A percentile compares a stretch with the other conserved stretches of the same genome.
phyloP scores from a whole-genome alignment of 2,329 filamentous ascomycete species.

The Zymoseptoria ardabiliae region DNA sequence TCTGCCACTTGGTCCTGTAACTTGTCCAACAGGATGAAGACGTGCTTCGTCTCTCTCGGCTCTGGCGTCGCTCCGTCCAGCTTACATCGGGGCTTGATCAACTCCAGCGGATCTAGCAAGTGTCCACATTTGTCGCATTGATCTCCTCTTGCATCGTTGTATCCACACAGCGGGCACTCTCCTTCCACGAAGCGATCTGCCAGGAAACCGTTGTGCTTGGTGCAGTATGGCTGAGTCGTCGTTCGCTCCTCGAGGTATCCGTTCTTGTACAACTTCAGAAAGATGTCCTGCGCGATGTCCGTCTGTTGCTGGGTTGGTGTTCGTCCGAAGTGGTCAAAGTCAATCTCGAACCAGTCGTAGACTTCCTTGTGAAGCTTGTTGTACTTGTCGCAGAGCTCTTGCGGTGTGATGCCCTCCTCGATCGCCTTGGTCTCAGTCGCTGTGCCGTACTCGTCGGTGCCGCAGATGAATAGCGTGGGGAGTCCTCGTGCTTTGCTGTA shows the following conservation, averaged over 20 bases:
- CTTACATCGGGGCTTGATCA: conserved; percentile 86
- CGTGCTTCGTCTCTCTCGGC: conserved; percentile 75
- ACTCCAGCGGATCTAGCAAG: conserved; percentile 44
- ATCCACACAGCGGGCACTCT: conserved; percentile 62
- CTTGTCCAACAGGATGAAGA: conserved; percentile 80
- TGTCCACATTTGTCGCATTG: conserved; percentile 48
- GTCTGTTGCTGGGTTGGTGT: conserved; percentile 87
- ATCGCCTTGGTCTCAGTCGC: conserved; percentile 94
- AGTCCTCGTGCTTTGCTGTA: conserved; percentile 74
- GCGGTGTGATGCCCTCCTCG: conserved; percentile 74
- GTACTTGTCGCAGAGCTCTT: conserved; percentile 86
- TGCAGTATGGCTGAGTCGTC: conserved; percentile 86
- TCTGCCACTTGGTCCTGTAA: conserved; percentile 68
- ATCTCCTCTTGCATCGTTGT: conserved; percentile 46
- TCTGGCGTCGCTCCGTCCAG: conserved; percentile 77
- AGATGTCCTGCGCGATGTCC: conserved; percentile 86
- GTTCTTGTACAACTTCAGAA: conserved; percentile 78
- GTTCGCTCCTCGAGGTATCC: conserved; percentile 80
- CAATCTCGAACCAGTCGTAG: conserved; percentile 94
- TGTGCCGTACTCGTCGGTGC: conserved; percentile 90
- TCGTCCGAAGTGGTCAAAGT: conserved; percentile 89
- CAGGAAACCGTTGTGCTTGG: conserved; percentile 55
- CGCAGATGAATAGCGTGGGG: conserved; percentile 78
- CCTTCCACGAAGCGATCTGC: conserved; percentile 84
- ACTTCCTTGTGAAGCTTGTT: conserved; percentile 82